Percentiles rank a stretch among this genome's conserved stretches.
Conservation (phyloP, 805 yeast species). For the Maudiozyma serrabonitensis region DNA sequence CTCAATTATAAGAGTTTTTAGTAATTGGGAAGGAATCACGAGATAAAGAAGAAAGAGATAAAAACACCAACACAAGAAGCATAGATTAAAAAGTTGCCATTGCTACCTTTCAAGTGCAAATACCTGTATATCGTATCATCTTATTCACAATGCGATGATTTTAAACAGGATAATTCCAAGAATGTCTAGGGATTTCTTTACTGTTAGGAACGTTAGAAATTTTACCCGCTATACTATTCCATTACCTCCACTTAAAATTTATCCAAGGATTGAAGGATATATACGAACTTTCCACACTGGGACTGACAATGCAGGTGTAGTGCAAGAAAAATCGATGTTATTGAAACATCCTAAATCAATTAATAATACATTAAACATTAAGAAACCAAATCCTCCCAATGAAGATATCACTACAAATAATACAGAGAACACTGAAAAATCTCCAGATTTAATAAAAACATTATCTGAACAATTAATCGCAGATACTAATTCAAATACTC, state of each 20-base stretch:
- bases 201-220: no score
- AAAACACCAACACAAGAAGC: no score
- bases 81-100: no score
- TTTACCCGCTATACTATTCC: no score
- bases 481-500: conserved; percentile 15
- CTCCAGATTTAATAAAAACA: conserved; percentile 16
- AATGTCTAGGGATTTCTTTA: not conserved
- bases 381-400: not conserved
- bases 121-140: no score
- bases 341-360: not conserved
- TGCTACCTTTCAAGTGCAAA: no score
- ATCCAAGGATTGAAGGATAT: not conserved
- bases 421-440: not conserved
- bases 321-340: not conserved
- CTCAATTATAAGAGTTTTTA: no score
- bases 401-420: not conserved
- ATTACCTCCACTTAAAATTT: no score
- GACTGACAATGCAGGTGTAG: not conserved
- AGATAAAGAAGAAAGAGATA: no score
- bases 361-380: not conserved
- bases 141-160: not conserved
- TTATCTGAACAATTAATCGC: conserved; percentile 24
- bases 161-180: not conserved
- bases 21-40: no score
- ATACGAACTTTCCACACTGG: not conserved